phyloP scores from a whole-genome alignment of 192 early-diverging fungal species.

The Dimargaris verticillata region DNA sequence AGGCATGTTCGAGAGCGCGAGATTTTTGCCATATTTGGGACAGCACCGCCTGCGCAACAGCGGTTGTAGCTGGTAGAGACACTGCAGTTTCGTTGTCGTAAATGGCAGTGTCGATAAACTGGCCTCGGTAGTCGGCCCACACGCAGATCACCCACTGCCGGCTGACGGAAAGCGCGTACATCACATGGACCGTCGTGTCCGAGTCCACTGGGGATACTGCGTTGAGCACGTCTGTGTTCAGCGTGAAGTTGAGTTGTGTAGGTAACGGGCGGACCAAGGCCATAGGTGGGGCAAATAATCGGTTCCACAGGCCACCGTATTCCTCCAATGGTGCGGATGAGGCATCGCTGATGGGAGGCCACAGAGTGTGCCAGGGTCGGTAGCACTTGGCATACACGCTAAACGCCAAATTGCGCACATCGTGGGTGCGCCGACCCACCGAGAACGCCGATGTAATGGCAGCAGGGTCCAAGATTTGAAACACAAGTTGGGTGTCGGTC shows the following conservation, averaged over 20 bases:
- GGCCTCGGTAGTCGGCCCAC: conserved; percentile 7
- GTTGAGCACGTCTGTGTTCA: neutral
- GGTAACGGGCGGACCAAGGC: neutral
- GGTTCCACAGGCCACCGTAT: neutral
- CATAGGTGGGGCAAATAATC: conserved; percentile 7
- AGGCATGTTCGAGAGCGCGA: neutral
- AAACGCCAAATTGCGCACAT: conserved; percentile 4
- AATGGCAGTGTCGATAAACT: conserved; percentile 3
- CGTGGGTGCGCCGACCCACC: neutral
- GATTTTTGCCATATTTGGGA: neutral
- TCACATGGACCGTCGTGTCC: conserved; percentile 5
- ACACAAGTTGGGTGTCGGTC: neutral
- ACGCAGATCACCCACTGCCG: conserved; percentile 2
- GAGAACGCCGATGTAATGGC: neutral
- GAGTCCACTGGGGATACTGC: conserved; percentile 8
- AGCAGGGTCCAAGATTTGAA: conserved; percentile 5
- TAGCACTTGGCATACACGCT: conserved; percentile 8
- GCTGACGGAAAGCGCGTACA: neutral
- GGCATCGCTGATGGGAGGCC: neutral
- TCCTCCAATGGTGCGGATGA: neutral
- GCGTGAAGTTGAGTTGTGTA: neutral
- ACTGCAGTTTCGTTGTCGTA: neutral
- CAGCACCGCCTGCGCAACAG: neutral
- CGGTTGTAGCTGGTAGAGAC: too few relatives aligned
- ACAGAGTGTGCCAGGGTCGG: neutral